Percentiles rank a stretch among this genome's conserved stretches.
phyloP scores from a whole-genome alignment of 495 filamentous ascomycete genomes.

The Lentithecium fluviatile region DNA sequence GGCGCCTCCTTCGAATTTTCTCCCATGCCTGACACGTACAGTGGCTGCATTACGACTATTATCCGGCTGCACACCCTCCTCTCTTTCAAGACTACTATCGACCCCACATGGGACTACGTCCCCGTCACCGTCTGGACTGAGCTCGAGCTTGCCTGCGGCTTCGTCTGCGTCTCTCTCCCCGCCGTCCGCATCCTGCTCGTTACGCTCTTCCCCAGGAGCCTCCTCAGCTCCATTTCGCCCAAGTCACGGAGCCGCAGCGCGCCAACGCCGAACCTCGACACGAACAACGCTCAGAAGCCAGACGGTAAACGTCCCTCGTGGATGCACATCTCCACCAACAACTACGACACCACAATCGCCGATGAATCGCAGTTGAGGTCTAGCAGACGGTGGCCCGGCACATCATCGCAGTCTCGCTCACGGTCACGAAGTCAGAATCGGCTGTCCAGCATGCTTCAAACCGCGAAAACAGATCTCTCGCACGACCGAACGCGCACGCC shows the following conservation, averaged over 20 bases:
- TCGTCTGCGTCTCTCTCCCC: conserved; percentile 17
- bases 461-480: no score
- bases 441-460: no score
- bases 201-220: neutral
- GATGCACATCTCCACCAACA: no score
- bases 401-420: no score
- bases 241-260: neutral
- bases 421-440: no score
- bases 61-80: conserved; percentile 17
- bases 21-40: neutral
- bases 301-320: neutral
- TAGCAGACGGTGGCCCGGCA: no score
- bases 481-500: no score
- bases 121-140: conserved; percentile 18
- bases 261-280: neutral
- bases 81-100: conserved; percentile 12
- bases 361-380: no score
- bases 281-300: neutral
- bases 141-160: conserved; percentile 14
- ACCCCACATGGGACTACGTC: conserved; percentile 25
- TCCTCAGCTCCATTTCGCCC: neutral
- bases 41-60: conserved; percentile 18
- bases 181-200: conserved; percentile 9
- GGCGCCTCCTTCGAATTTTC: neutral
- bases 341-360: no score